Evolutionary conservation across 2,329 filamentous ascomycete species (phyloP).

Genomic region (Sarocladiaceae sp.): DNA sequence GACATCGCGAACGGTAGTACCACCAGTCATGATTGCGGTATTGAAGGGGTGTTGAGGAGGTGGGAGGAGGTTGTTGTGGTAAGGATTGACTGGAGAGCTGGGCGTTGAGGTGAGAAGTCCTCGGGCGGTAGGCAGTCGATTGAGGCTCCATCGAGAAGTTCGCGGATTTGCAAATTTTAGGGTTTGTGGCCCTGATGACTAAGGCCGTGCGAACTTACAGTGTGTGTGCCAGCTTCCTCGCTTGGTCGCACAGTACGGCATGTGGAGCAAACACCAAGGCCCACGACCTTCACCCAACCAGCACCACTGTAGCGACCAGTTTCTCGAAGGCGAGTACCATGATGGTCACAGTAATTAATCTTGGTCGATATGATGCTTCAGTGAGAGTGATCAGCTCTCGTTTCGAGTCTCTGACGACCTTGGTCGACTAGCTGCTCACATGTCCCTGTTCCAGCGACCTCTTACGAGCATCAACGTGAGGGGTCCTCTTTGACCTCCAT

Average conservation of each 20-base stretch:
- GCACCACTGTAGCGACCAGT: no score
- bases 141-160: background rate
- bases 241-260: slow-evolving; percentile 3
- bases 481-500: no score
- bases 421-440: no score
- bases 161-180: slow-evolving; percentile 20
- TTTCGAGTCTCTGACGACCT: no score
- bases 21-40: slow-evolving; percentile 71
- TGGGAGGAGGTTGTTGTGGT: slow-evolving; percentile 14
- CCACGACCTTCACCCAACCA: no score
- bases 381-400: no score
- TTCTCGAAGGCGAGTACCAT: no score
- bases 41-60: slow-evolving; percentile 26
- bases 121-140: slow-evolving; percentile 10
- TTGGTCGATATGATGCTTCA: no score
- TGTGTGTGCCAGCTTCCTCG: slow-evolving; percentile 5
- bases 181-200: slow-evolving; percentile 25
- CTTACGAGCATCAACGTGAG: no score
- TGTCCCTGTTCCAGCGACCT: no score
- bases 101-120: slow-evolving; percentile 16
- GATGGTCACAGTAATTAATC: no score
- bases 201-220: slow-evolving; percentile 15
- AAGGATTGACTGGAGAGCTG: slow-evolving; percentile 21
- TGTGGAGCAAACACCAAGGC: no score
- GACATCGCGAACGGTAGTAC: slow-evolving; percentile 78